Conservation (phyloP, 148 eudicot species). For the Amaranthus palmeri region DNA sequence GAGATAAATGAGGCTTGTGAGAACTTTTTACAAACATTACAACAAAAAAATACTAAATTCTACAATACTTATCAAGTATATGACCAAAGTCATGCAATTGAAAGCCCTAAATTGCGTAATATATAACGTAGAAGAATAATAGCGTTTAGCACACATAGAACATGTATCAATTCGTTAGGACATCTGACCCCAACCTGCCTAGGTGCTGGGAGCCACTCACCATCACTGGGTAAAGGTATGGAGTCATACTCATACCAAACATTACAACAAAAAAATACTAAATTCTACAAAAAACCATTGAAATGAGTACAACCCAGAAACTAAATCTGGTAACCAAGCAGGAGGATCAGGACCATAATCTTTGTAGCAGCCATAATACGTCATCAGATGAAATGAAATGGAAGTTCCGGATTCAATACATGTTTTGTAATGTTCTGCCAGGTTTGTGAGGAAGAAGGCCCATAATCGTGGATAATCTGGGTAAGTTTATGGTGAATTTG, state of each 20-base stretch:
- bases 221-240: neutral
- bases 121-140: no score
- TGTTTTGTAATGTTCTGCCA: constrained; percentile 50
- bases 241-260: neutral
- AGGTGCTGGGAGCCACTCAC: neutral
- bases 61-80: no score
- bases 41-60: no score
- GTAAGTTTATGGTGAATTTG: constrained; percentile 45
- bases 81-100: no score
- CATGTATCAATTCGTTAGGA: no score
- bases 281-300: neutral
- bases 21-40: no score
- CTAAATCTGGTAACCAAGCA: constrained; percentile 73
- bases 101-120: no score
- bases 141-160: no score
- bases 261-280: no score
- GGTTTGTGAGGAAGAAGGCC: constrained; percentile 51
- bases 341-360: constrained; percentile 76
- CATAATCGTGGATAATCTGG: constrained; percentile 37
- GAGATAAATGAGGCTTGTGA: no score
- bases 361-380: constrained; percentile 76
- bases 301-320: constrained; percentile 2
- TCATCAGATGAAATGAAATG: constrained; percentile 82
- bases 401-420: constrained; percentile 62
- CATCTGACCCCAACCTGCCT: no score